Evolutionary conservation across 2,329 filamentous ascomycete species (phyloP).

Genomic region (Mollisiaceae sp.): DNA sequence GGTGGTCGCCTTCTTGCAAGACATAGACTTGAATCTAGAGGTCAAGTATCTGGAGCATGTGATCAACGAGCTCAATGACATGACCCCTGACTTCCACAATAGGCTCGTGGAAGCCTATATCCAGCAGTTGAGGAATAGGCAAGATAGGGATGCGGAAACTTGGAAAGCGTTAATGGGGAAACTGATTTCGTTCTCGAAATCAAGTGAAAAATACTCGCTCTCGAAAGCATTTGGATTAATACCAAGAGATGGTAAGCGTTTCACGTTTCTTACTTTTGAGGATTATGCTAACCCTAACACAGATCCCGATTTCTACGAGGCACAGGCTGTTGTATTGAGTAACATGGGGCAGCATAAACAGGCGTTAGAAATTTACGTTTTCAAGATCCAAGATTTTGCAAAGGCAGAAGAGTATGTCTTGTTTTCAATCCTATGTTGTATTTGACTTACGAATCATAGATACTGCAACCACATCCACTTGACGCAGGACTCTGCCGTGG

Average conservation of each 20-base stretch:
- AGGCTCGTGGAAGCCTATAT: constrained; percentile 76
- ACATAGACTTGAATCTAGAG: constrained; percentile 73
- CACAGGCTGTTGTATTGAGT: constrained; percentile 86
- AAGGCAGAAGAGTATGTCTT: constrained; percentile 87
- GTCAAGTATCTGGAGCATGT: constrained; percentile 89
- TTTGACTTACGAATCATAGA: constrained; percentile 47
- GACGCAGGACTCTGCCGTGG: constrained; percentile 53
- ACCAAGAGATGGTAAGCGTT: constrained; percentile 72
- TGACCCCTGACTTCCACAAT: constrained; percentile 87
- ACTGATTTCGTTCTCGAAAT: constrained; percentile 75
- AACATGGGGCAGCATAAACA: constrained; percentile 97
- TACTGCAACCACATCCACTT: constrained; percentile 90
- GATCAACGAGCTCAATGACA: constrained; percentile 83
- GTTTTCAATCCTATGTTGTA: background rate
- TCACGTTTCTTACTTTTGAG: background rate
- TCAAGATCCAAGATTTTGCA: constrained; percentile 82
- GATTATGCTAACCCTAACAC: background rate
- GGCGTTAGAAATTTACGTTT: constrained; percentile 96
- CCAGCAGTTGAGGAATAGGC: constrained; percentile 47
- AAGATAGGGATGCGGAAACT: constrained; percentile 50
- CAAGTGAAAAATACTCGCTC: constrained; percentile 81
- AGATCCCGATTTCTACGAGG: constrained; percentile 88
- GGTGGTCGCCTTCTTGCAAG: constrained; percentile 75
- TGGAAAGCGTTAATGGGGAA: constrained; percentile 66
- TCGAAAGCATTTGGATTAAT: constrained; percentile 78